phyloP scores from a whole-genome alignment of 352 stramenopile genomes.

The Phytophthora colocasiae region DNA sequence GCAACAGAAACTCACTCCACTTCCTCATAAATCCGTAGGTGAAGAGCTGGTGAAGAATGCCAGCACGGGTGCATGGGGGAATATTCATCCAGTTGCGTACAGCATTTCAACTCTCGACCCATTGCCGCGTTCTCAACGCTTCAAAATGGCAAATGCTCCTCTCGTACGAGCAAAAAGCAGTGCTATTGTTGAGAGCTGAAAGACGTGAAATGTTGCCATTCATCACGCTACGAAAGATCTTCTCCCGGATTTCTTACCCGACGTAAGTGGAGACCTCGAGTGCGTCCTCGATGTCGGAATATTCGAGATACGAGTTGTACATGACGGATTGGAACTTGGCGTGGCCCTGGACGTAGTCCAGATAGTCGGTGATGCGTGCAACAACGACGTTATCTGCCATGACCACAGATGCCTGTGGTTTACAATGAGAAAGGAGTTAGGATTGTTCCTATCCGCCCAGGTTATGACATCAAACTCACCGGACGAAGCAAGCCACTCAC shows the following conservation, averaged over 20 bases:
- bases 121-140: slow-evolving; percentile 25
- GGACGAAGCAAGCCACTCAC: slow-evolving; percentile 33
- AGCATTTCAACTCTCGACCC: slow-evolving; percentile 56
- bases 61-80: slow-evolving; percentile 17
- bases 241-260: not conserved
- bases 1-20: slow-evolving; percentile 35
- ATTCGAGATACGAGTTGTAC: slow-evolving; percentile 49
- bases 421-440: not conserved
- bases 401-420: slow-evolving; percentile 40
- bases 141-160: slow-evolving; percentile 14
- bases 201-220: not conserved
- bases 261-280: slow-evolving; percentile 48
- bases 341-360: slow-evolving; percentile 47
- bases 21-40: slow-evolving; percentile 35
- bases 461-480: slow-evolving; percentile 16
- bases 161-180: slow-evolving; percentile 7
- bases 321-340: slow-evolving; percentile 40
- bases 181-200: slow-evolving; percentile 6
- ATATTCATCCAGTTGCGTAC: slow-evolving; percentile 51
- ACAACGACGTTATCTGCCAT: slow-evolving; percentile 51
- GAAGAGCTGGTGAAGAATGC: slow-evolving; percentile 24
- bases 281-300: slow-evolving; percentile 44
- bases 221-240: too few relatives aligned
- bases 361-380: slow-evolving; percentile 39
- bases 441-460: not conserved